Conservation (phyloP, 108 stramenopile species). For the Cylindrotheca fusiformis region DNA sequence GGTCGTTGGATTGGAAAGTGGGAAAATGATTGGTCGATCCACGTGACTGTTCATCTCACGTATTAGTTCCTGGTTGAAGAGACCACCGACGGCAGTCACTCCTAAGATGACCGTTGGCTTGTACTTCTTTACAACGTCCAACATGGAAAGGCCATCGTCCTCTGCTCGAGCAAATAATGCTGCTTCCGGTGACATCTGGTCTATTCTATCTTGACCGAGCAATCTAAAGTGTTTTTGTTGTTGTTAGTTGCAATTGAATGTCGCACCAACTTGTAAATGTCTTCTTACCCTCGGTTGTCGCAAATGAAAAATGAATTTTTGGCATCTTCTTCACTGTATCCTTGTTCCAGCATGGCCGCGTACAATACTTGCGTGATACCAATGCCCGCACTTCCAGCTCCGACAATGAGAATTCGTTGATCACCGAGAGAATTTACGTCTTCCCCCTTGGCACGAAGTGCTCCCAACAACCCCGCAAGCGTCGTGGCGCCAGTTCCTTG, state of each 20-base stretch:
- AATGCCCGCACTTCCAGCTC: constrained; percentile 93
- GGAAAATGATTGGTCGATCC: constrained; percentile 92
- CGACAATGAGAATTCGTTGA: constrained; percentile 87
- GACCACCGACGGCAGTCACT: constrained; percentile 86
- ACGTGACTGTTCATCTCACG: constrained; percentile 72
- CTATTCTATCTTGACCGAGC: constrained; percentile 61
- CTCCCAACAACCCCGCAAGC: constrained; percentile 82
- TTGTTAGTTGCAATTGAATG: not conserved
- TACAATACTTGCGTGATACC: constrained; percentile 87
- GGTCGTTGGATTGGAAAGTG: constrained; percentile 95
- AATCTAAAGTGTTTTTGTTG: constrained; percentile 41
- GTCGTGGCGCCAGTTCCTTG: constrained; percentile 94
- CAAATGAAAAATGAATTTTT: constrained; percentile 77
- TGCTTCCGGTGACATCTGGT: constrained; percentile 62
- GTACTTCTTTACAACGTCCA: constrained; percentile 71
- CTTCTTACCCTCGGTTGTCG: constrained; percentile 75
- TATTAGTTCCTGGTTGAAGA: constrained; percentile 67
- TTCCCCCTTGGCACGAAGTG: constrained; percentile 74
- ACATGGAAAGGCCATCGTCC: constrained; percentile 63
- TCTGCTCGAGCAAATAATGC: constrained; percentile 60
- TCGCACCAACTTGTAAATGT: not conserved
- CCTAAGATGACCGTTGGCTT: constrained; percentile 94
- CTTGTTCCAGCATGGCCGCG: constrained; percentile 88
- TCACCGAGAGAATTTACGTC: constrained; percentile 71
- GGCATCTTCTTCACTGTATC: constrained; percentile 70